These are phyloP conservation scores for Neonectria faginata DNA, from an alignment of 2,329 filamentous ascomycete genomes.

Conservation along the genomic window DNA sequence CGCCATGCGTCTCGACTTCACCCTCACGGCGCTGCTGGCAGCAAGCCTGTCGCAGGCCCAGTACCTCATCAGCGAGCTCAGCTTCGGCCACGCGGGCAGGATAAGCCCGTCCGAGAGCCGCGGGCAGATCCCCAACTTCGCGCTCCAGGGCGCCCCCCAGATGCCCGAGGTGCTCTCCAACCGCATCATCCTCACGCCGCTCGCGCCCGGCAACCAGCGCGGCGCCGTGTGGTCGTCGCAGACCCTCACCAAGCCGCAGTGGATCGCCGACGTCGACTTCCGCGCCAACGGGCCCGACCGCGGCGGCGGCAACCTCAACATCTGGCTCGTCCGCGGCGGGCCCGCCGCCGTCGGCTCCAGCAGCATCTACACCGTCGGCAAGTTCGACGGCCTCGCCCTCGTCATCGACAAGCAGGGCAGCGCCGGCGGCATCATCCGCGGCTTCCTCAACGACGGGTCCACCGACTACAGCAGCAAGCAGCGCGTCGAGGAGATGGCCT, in stretches of 20 bases:
- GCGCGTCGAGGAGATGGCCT: constrained; percentile 85
- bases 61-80: constrained; percentile 77
- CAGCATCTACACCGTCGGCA: constrained; percentile 85
- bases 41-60: constrained; percentile 69
- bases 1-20: constrained; percentile 59
- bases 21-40: constrained; percentile 57
- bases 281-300: constrained; percentile 86
- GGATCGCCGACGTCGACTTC: constrained; percentile 88
- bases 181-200: constrained; percentile 90
- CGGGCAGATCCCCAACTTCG: constrained; percentile 65
- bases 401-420: constrained; percentile 88
- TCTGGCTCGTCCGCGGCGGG: constrained; percentile 87
- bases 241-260: constrained; percentile 72
- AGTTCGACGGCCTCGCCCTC: constrained; percentile 91
- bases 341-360: constrained; percentile 72
- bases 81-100: constrained; percentile 79
- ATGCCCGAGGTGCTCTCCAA: constrained; percentile 80
- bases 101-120: constrained; percentile 71
- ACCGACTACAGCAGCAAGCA: constrained; percentile 82
- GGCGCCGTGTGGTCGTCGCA: constrained; percentile 84
- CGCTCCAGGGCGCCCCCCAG: constrained; percentile 65
- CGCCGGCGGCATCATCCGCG: constrained; percentile 82
- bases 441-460: constrained; percentile 92
- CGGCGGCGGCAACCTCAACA: constrained; percentile 88
- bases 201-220: constrained; percentile 85